Conservation (phyloP, 108 stramenopile species). For the Skeletonema grethae region DNA sequence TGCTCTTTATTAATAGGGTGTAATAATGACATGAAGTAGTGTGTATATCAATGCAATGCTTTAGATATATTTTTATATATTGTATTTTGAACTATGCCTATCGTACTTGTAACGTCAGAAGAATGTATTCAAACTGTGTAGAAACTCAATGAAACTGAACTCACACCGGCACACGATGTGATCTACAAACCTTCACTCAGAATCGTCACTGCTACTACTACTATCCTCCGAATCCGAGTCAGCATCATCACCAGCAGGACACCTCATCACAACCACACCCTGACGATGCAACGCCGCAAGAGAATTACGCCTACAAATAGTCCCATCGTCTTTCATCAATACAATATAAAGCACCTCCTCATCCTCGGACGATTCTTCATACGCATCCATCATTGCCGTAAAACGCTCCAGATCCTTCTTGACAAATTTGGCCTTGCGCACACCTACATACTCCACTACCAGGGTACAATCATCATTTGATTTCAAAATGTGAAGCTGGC, state of each 20-base stretch:
- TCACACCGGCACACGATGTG: not conserved
- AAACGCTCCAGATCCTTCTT: slow-evolving; percentile 25
- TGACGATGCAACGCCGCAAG: slow-evolving; percentile 2
- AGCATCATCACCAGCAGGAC: not conserved
- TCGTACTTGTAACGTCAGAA: not conserved
- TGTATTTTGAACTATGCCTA: not conserved
- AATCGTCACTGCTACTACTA: not conserved
- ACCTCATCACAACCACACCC: slow-evolving; percentile 19
- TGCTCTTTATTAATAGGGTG: slow-evolving; percentile 64
- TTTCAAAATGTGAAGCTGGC: slow-evolving; percentile 8
- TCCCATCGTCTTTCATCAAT: slow-evolving; percentile 13
- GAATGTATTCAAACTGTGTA: not conserved
- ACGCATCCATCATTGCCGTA: slow-evolving; percentile 9
- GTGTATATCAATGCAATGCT: slow-evolving; percentile 2
- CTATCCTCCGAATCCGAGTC: not conserved
- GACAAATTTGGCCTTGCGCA: slow-evolving; percentile 23
- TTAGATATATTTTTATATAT: not conserved
- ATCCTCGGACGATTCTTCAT: not conserved
- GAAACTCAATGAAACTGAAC: not conserved
- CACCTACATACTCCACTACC: slow-evolving; percentile 21
- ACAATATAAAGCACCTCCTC: not conserved
- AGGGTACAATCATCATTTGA: not conserved
- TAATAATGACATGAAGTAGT: not conserved
- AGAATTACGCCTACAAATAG: slow-evolving; percentile 17
- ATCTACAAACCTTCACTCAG: not conserved